Evolutionary conservation across 2,329 filamentous ascomycete genomes (phyloP).

Genomic region (Mycosphaerelloides madeirae): DNA sequence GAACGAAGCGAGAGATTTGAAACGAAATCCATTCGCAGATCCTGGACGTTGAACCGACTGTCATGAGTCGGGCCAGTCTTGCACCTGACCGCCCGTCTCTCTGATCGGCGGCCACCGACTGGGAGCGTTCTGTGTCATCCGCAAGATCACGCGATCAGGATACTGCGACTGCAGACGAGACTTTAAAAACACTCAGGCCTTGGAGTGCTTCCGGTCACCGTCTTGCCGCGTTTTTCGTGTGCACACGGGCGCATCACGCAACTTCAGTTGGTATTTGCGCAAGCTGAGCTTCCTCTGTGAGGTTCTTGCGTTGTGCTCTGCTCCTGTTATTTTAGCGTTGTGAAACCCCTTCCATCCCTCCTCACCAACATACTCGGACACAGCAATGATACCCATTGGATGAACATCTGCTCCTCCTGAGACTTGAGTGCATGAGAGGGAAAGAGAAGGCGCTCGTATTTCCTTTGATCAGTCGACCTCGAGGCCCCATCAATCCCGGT

Average conservation of each 20-base stretch:
- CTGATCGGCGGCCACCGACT: conserved; percentile 28
- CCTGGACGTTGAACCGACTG: conserved; percentile 36
- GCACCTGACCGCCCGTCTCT: conserved; percentile 42
- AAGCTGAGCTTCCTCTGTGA: conserved; percentile 33
- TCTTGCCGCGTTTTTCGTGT: conserved; percentile 23
- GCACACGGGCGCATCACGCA: conserved; percentile 38
- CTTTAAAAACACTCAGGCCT: conserved; percentile 35
- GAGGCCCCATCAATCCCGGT: conserved; percentile 35
- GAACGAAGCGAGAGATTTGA: conserved; percentile 25
- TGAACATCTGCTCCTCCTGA: conserved; percentile 16
- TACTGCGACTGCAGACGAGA: conserved; percentile 27
- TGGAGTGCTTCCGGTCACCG: conserved; percentile 20
- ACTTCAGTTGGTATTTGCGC: conserved; percentile 31
- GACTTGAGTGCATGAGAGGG: conserved; percentile 20
- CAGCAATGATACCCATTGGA: conserved; percentile 22
- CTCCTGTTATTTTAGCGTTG: conserved; percentile 24
- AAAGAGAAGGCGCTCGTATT: conserved; percentile 28
- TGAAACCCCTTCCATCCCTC: conserved; percentile 22
- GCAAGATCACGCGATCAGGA: conserved; percentile 23
- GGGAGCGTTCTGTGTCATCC: conserved; percentile 39
- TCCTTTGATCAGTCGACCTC: conserved; percentile 28
- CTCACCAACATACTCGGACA: conserved; percentile 16
- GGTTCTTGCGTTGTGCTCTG: conserved; percentile 34
- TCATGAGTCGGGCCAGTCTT: conserved; percentile 33
- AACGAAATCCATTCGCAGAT: conserved; percentile 38